phyloP scores from a whole-genome alignment of 306 rosid genomes.

The Ochetophila trinervis region DNA sequence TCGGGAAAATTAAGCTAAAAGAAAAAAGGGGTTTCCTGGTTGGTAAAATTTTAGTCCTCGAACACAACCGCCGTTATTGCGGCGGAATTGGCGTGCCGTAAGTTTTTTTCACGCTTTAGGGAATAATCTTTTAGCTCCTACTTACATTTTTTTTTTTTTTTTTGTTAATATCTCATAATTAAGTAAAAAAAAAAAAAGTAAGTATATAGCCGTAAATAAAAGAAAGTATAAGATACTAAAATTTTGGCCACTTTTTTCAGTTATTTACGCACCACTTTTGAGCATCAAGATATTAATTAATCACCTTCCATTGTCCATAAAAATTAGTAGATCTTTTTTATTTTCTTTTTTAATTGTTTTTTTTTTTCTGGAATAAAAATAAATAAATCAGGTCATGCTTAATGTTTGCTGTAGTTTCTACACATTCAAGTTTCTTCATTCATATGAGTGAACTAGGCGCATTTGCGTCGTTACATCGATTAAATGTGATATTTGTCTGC shows the following conservation, averaged over 20 bases:
- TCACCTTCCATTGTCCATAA: slow-evolving; percentile 11
- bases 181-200: not conserved
- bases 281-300: slow-evolving; percentile 27
- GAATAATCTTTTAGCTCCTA: slow-evolving; percentile 18
- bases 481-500: slow-evolving; percentile 9
- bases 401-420: not conserved
- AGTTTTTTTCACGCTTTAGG: slow-evolving; percentile 22
- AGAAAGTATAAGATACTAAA: not conserved
- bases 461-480: slow-evolving; percentile 18
- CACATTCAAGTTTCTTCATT: not conserved
- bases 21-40: slow-evolving; percentile 22
- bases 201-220: slow-evolving; percentile 2
- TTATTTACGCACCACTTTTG: slow-evolving; percentile 17
- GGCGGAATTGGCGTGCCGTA: slow-evolving; percentile 63
- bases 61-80: slow-evolving; percentile 68
- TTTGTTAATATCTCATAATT: not conserved
- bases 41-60: not conserved
- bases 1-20: slow-evolving; percentile 5
- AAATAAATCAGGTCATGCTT: not conserved
- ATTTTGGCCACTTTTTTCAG: slow-evolving; percentile 16
- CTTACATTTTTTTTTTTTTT: slow-evolving; percentile 6
- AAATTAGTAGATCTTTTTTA: too few relatives aligned
- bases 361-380: too few relatives aligned
- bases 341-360: not conserved
- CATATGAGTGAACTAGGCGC: not conserved